Evolutionary conservation across 1,284 basidiomycete species (phyloP).

Genomic region (Fomitopsis pinicola): DNA sequence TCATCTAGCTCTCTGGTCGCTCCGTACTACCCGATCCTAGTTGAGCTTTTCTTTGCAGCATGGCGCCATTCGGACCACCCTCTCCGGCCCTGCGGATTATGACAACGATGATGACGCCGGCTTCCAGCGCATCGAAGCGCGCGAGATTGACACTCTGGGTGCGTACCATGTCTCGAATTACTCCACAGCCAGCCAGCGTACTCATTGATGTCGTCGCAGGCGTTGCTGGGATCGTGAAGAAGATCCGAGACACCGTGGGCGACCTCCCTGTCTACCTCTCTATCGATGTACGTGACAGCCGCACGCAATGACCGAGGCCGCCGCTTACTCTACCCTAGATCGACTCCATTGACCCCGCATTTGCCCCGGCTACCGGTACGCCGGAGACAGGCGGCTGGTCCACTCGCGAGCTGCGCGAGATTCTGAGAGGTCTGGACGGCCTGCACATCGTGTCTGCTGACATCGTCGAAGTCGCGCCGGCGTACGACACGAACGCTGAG

Average conservation of each 20-base stretch:
- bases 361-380: slow-evolving; percentile 77
- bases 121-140: slow-evolving; percentile 69
- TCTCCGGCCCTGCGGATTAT: slow-evolving; percentile 70
- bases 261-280: slow-evolving; percentile 67
- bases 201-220: slow-evolving; percentile 31
- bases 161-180: slow-evolving; percentile 11
- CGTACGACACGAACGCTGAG: slow-evolving; percentile 78
- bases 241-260: slow-evolving; percentile 67
- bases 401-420: slow-evolving; percentile 70
- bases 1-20: slow-evolving; percentile 12
- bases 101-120: slow-evolving; percentile 62
- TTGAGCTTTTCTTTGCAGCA: slow-evolving; percentile 53
- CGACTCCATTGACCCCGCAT: slow-evolving; percentile 72
- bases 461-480: slow-evolving; percentile 79
- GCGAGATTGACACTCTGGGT: slow-evolving; percentile 76
- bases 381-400: slow-evolving; percentile 73
- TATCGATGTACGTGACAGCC: slow-evolving; percentile 49
- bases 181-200: neutral
- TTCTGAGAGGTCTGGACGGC: slow-evolving; percentile 69
- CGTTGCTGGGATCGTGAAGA: slow-evolving; percentile 63
- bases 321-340: slow-evolving; percentile 38
- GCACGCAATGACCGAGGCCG: neutral
- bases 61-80: slow-evolving; percentile 73
- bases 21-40: slow-evolving; percentile 61
- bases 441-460: slow-evolving; percentile 74